Percentiles rank a stretch among this genome's conserved stretches.
These are phyloP conservation scores for Brassica balearica DNA, from an alignment of 441 rosid genomes.

Conservation along the genomic window DNA sequence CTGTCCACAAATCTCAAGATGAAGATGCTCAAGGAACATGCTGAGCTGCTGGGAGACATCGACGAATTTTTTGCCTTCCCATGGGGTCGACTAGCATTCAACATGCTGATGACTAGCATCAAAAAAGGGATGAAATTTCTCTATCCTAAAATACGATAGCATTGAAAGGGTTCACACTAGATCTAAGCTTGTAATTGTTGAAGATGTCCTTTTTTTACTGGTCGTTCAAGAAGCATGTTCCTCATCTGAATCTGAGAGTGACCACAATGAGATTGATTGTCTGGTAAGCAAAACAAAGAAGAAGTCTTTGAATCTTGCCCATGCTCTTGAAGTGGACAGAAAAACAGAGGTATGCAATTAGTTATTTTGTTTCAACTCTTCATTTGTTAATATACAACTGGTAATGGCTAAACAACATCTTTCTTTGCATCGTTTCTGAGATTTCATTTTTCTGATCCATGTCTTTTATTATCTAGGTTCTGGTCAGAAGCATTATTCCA, in stretches of 20 bases:
- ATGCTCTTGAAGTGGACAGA: not conserved
- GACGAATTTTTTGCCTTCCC: not conserved
- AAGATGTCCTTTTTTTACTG: not conserved
- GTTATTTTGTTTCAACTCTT: too few relatives aligned
- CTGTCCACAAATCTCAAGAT: not conserved
- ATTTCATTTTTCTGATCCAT: too few relatives aligned
- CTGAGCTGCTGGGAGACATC: not conserved
- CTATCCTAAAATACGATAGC: not conserved
- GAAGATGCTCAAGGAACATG: not conserved
- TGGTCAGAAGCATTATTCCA: too few relatives aligned
- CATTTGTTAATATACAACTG: too few relatives aligned
- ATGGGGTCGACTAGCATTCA: not conserved
- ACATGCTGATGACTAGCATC: not conserved
- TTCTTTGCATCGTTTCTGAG: too few relatives aligned
- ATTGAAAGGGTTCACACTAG: not conserved
- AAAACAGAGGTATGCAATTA: not conserved
- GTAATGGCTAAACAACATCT: too few relatives aligned
- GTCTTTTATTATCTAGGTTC: too few relatives aligned
- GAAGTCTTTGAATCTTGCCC: not conserved
- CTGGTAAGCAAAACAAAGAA: not conserved
- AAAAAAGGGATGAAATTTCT: not conserved
- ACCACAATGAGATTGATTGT: not conserved
- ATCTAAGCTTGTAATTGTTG: not conserved
- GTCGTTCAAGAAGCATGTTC: not conserved
- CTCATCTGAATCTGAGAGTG: not conserved